Percentiles rank a stretch among this genome's conserved stretches.
These are phyloP conservation scores for Termitomyces sp. DNA, from an alignment of 768 basidiomycete species.

Conservation along the genomic window DNA sequence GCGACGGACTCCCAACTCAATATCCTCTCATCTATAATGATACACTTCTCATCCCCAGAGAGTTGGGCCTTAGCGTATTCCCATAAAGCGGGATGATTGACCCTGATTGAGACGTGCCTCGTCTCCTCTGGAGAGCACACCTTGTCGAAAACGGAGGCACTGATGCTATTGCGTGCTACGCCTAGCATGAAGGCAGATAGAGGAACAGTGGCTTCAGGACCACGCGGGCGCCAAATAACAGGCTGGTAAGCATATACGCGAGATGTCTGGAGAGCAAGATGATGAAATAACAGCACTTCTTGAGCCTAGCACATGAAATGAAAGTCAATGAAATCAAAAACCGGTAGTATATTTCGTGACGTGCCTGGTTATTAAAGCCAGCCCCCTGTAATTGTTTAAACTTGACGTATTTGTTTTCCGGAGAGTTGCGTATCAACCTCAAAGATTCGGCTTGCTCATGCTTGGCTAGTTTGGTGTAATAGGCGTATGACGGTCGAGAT, in stretches of 20 bases:
- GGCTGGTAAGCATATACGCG: conserved; percentile 42
- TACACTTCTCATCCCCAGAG: conserved; percentile 29
- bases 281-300: conserved; percentile 42
- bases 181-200: conserved; percentile 39
- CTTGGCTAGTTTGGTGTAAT: conserved; percentile 28
- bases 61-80: conserved; percentile 28
- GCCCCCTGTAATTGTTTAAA: conserved; percentile 43
- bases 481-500: conserved; percentile 30
- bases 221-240: conserved; percentile 39
- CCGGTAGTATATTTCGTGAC: background rate
- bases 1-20: conserved; percentile 36
- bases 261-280: conserved; percentile 33
- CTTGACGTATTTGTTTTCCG: conserved; percentile 32
- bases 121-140: conserved; percentile 34
- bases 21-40: conserved; percentile 39
- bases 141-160: conserved; percentile 29
- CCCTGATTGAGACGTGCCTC: conserved; percentile 27
- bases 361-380: conserved; percentile 45
- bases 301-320: conserved; percentile 27
- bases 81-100: conserved; percentile 28
- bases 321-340: background rate
- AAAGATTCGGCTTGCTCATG: conserved; percentile 27
- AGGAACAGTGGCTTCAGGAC: conserved; percentile 33
- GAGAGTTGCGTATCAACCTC: conserved; percentile 20
- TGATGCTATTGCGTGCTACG: conserved; percentile 32